These are phyloP conservation scores for Umbelopsis sp. DNA, from an alignment of 192 early-diverging fungal species.

Conservation along the genomic window DNA sequence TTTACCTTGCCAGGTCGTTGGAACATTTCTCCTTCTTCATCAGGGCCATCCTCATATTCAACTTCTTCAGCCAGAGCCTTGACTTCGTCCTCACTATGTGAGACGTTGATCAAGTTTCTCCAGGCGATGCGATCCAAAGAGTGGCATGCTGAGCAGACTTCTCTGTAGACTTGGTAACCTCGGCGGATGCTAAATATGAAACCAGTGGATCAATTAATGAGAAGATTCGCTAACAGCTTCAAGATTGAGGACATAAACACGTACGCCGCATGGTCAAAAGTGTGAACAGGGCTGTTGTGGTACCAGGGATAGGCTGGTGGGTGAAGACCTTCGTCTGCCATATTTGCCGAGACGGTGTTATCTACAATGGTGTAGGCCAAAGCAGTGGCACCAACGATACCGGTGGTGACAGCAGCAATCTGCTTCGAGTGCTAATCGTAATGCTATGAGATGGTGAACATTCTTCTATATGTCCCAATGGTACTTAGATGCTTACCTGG, in stretches of 20 bases:
- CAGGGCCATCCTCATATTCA: slow-evolving; percentile 91
- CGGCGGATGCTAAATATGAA: slow-evolving; percentile 86
- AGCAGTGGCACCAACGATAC: slow-evolving; percentile 59
- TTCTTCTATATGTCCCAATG: neutral
- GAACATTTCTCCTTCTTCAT: slow-evolving; percentile 93
- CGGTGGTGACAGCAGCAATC: slow-evolving; percentile 49
- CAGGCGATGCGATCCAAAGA: slow-evolving; percentile 91
- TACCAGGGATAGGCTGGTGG: slow-evolving; percentile 87
- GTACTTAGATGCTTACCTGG: slow-evolving; percentile 23
- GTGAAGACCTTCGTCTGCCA: slow-evolving; percentile 92
- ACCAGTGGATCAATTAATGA: neutral
- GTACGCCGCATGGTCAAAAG: slow-evolving; percentile 92
- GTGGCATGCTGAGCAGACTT: slow-evolving; percentile 97
- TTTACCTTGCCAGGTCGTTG: slow-evolving; percentile 84
- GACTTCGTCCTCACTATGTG: slow-evolving; percentile 89
- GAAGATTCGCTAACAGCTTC: neutral
- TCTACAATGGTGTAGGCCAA: slow-evolving; percentile 49
- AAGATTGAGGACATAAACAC: neutral
- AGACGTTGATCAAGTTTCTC: slow-evolving; percentile 93
- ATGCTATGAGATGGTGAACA: neutral
- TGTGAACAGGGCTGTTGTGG: slow-evolving; percentile 77
- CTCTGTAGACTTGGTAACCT: slow-evolving; percentile 99
- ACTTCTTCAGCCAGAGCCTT: slow-evolving; percentile 90
- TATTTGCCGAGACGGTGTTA: slow-evolving; percentile 72
- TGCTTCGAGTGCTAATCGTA: slow-evolving; percentile 30